These are phyloP conservation scores for Arthroderma sp. DNA, from an alignment of 2,329 filamentous ascomycete genomes.

Conservation along the genomic window DNA sequence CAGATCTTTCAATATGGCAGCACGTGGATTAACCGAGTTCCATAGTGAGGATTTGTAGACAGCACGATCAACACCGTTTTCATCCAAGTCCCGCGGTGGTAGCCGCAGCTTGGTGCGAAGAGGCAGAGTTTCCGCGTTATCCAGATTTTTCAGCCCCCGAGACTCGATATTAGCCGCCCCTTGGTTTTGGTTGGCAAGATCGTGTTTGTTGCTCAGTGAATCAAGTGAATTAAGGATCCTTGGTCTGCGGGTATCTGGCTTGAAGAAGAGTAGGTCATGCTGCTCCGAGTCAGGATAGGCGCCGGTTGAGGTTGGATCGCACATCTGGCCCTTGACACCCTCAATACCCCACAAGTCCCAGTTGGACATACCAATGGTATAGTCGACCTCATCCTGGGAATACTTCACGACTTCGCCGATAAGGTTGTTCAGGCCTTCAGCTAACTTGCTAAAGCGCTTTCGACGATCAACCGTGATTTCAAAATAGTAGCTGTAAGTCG, in stretches of 20 bases:
- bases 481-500: background rate
- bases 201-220: too few species aligned
- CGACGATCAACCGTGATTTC: constrained; percentile 20
- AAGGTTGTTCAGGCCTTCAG: constrained; percentile 19
- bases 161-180: too few species aligned
- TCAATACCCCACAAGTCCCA: constrained; percentile 23
- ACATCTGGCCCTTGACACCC: constrained; percentile 24
- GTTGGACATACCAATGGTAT: constrained; percentile 16
- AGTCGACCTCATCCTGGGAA: constrained; percentile 18
- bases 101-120: too few species aligned
- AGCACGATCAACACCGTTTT: constrained; percentile 9
- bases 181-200: too few species aligned
- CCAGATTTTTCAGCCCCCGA: too few species aligned
- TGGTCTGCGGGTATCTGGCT: constrained; percentile 17
- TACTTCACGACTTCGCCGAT: constrained; percentile 22
- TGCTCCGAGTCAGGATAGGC: constrained; percentile 21
- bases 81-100: background rate
- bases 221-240: background rate
- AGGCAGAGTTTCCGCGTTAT: too few species aligned
- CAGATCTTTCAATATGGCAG: constrained; percentile 15
- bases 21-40: constrained; percentile 17
- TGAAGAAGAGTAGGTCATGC: constrained; percentile 26
- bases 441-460: constrained; percentile 22
- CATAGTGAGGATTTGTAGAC: constrained; percentile 19
- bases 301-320: constrained; percentile 15